Evolutionary conservation across 2,329 filamentous ascomycete genomes (phyloP).

Genomic region (Thermoascus crustaceus): DNA sequence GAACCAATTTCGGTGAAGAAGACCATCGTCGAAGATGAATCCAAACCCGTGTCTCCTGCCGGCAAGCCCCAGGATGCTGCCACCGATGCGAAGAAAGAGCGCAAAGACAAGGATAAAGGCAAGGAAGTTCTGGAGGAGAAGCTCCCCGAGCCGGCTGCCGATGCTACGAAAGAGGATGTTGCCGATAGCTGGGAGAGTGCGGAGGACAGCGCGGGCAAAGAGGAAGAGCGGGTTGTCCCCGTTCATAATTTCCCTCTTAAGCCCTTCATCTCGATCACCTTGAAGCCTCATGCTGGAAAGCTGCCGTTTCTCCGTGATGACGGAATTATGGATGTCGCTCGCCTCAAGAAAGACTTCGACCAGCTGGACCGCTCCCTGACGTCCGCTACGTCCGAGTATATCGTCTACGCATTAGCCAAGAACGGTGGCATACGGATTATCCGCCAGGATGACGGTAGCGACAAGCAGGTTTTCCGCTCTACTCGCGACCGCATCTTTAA

Average conservation of each 20-base stretch:
- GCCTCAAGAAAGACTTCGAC: conserved; percentile 95
- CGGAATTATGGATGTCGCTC: conserved; percentile 82
- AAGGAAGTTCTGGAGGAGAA: conserved; percentile 46
- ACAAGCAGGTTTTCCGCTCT: conserved; percentile 85
- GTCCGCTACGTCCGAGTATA: conserved; percentile 81
- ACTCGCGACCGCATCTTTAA: conserved; percentile 94
- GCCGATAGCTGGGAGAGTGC: conserved; percentile 91
- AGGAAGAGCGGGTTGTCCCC: conserved; percentile 57
- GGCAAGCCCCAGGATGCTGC: conserved; percentile 31
- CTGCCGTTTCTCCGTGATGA: conserved; percentile 63
- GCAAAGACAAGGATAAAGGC: conserved; percentile 49
- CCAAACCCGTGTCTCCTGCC: conserved; percentile 27
- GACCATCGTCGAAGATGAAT: conserved; percentile 26
- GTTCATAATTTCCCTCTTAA: conserved; percentile 96
- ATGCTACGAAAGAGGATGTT: conserved; percentile 53
- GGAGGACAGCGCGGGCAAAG: conserved; percentile 60
- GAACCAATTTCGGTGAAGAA: conserved; percentile 33
- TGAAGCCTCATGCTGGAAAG: conserved; percentile 41
- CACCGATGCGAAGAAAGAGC: conserved; percentile 37
- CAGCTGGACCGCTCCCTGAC: conserved; percentile 92
- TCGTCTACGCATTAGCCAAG: conserved; percentile 89
- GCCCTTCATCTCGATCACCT: conserved; percentile 84
- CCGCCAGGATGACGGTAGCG: conserved; percentile 83
- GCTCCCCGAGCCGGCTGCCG: conserved; percentile 46
- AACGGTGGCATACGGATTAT: conserved; percentile 89